Percentiles rank a stretch among this genome's conserved stretches.
Evolutionary conservation across 2,329 filamentous ascomycete genomes (phyloP).

Genomic region (Colletotrichum lupini): DNA sequence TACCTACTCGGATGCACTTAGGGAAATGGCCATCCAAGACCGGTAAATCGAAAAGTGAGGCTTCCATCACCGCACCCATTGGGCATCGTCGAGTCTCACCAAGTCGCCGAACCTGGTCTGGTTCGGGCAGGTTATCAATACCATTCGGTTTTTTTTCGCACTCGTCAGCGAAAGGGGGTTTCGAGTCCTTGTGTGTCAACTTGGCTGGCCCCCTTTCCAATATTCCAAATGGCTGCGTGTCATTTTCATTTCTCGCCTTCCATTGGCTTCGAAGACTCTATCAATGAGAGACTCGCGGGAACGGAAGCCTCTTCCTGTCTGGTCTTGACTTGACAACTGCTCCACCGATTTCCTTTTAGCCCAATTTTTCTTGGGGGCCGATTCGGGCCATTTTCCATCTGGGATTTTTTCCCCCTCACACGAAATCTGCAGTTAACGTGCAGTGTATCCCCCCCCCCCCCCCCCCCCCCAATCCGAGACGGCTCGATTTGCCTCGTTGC

Average conservation of each 20-base stretch:
- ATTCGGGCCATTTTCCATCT: constrained; percentile 27
- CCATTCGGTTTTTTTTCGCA: neutral
- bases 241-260: constrained; percentile 17
- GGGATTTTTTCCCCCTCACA: neutral
- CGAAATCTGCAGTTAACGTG: neutral
- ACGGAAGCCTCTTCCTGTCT: constrained; percentile 30
- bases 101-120: constrained; percentile 19
- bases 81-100: constrained; percentile 33
- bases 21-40: neutral
- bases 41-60: constrained; percentile 28
- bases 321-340: constrained; percentile 17
- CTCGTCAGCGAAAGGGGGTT: constrained; percentile 8
- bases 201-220: constrained; percentile 16
- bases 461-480: constrained; percentile 9
- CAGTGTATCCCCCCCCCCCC: neutral
- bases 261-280: constrained; percentile 15
- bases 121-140: neutral
- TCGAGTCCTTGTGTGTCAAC: constrained; percentile 10
- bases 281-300: constrained; percentile 17
- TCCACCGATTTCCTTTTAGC: constrained; percentile 22
- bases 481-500: constrained; percentile 8
- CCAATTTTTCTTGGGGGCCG: constrained; percentile 22
- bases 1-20: constrained; percentile 7
- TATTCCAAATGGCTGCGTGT: constrained; percentile 30
- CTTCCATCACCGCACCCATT: constrained; percentile 23